Percentiles rank a stretch among this genome's conserved stretches.
Conservation (phyloP, 495 filamentous ascomycete genomes). For the Penicillium coffeae region DNA sequence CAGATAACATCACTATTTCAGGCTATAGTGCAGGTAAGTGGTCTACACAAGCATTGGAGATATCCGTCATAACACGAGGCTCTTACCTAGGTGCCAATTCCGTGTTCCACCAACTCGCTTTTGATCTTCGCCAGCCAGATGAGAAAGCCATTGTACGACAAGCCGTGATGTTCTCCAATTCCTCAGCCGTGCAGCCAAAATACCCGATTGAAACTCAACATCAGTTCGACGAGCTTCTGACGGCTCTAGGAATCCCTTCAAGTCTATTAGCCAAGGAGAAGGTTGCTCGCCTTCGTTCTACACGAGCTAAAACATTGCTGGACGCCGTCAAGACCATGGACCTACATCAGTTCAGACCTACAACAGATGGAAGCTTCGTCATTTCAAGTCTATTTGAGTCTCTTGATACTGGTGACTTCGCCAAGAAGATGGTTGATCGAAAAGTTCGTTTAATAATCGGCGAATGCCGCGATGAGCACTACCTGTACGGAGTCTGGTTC, state of each 20-base stretch:
- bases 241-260: constrained; percentile 41
- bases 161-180: constrained; percentile 54
- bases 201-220: constrained; percentile 38
- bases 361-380: constrained; percentile 50
- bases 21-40: constrained; percentile 56
- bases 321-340: constrained; percentile 32
- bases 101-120: constrained; percentile 54
- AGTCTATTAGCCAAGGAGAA: constrained; percentile 38
- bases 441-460: constrained; percentile 50
- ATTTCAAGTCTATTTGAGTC: constrained; percentile 36
- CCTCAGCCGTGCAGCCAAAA: constrained; percentile 53
- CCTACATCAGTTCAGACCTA: constrained; percentile 52
- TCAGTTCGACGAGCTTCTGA: constrained; percentile 55
- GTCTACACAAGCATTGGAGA: background rate
- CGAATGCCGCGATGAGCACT: constrained; percentile 53
- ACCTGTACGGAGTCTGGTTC: constrained; percentile 46
- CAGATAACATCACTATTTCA: constrained; percentile 59
- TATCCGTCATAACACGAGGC: background rate
- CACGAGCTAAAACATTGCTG: constrained; percentile 36
- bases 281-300: constrained; percentile 40
- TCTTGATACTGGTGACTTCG: constrained; percentile 49
- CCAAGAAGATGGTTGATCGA: constrained; percentile 32
- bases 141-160: constrained; percentile 40
- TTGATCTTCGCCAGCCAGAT: constrained; percentile 47
- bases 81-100: constrained; percentile 55